Conservation (phyloP, 2,329 filamentous ascomycete species). For the Colletotrichum zoysiae region DNA sequence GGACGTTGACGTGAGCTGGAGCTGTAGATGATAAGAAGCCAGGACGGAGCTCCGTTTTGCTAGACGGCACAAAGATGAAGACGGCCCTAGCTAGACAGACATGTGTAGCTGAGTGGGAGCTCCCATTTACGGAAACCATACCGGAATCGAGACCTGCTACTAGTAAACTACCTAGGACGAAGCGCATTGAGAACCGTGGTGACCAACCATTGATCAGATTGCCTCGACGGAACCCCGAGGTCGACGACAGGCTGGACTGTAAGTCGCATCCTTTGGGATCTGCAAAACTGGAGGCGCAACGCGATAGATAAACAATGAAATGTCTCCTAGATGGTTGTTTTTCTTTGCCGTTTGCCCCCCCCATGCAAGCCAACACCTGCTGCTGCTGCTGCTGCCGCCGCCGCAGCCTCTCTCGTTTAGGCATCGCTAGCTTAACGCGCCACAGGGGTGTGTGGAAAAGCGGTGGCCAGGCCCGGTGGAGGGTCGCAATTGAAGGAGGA, state of each 20-base stretch:
- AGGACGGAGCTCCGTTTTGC: constrained; percentile 13
- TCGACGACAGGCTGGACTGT: constrained; percentile 11
- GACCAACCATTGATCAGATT: not conserved
- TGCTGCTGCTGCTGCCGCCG: constrained; percentile 7
- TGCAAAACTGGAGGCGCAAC: constrained; percentile 4
- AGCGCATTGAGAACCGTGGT: constrained; percentile 1
- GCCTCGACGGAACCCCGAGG: not conserved
- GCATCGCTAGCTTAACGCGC: constrained; percentile 37
- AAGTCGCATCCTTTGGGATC: constrained; percentile 16
- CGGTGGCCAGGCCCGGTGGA: constrained; percentile 32
- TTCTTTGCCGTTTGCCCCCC: constrained; percentile 26
- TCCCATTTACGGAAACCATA: not conserved
- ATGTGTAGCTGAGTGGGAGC: constrained; percentile 15
- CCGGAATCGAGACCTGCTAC: not conserved
- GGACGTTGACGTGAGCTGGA: constrained; percentile 6
- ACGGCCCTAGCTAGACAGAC: constrained; percentile 5
- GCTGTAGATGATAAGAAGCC: not conserved
- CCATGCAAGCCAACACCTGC: constrained; percentile 18
- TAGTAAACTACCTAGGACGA: not conserved
- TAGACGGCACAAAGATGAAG: not conserved
- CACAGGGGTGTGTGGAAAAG: constrained; percentile 38
- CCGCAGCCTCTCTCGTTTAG: constrained; percentile 27
- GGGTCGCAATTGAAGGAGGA: constrained; percentile 24
- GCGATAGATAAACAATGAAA: constrained; percentile 16
- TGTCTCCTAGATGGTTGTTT: constrained; percentile 25